Base-by-base conservation (phyloP, 352 stramenopile genomes). In the Globisporangium radiosum region DNA sequence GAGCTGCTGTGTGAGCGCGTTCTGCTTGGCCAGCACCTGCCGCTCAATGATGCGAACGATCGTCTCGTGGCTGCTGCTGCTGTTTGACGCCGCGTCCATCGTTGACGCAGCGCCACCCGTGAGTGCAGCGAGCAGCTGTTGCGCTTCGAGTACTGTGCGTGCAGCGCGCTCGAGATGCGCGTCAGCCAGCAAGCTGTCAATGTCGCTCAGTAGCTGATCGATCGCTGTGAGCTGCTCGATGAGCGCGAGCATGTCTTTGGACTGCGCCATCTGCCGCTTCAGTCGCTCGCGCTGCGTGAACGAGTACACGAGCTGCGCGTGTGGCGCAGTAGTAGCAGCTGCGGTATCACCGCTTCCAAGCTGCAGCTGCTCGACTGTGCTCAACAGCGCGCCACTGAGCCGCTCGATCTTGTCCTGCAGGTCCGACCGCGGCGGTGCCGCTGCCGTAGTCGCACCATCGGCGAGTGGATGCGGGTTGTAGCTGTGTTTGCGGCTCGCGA, bases 181-280 rank as follows among this genome's bases (percentile, higher is more conserved):
- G 6, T 75, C 60, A 56, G 75, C 71, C 45, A 87, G 72, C 25
- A 69, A 66, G 5, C 64, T 60, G 48, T 92, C 76, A 48, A 84
- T 65, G 4, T 78, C 73, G n/a, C 61, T 57, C 0, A 90, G 45
- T 9, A 75, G 51, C n/a, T 70, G 66, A 52, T 92, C 79, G 14
- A 85, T 72, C 57, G 79, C 66, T 19, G 69, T 87, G 10, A 92
- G 67, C n/a, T 86, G 81, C 65, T 90, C 82, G 17, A 88, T 75
- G 13, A 87, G 67, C 59, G 62, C 43, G 47, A 92, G 61, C 71
- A 86, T 86, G n/a, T 58, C 68, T 37, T 73, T 75, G 2, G 78
- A 87, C 55, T 88, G 75, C 37, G 82, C 71, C 48, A 87, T 75
- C 50, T 92, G 78, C 38, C 70, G 64, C 66, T 76, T 78, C 7